Evolutionary conservation across 345 rosid genomes (phyloP).

Genomic region (Arabidopsis suecica): DNA sequence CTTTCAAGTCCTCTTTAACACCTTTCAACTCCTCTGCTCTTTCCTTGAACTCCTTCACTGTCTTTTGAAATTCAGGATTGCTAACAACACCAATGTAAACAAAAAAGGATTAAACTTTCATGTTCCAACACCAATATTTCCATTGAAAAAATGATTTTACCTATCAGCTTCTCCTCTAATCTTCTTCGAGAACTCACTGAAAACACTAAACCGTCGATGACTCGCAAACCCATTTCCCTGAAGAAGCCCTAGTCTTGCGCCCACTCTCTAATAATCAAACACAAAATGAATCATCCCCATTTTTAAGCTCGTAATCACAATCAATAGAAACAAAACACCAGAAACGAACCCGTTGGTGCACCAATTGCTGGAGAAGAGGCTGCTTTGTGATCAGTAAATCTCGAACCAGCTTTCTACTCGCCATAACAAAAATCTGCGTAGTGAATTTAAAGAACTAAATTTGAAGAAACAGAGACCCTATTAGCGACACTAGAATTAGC

Average conservation of each 20-base stretch:
- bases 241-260: conserved; percentile 49
- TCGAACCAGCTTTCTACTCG: conserved; percentile 76
- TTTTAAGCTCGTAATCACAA: conserved; percentile 25
- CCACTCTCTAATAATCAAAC: conserved; percentile 49
- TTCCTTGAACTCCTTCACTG: conserved; percentile 82
- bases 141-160: conserved; percentile 2
- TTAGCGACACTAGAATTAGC: conserved; percentile 17
- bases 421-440: conserved; percentile 54
- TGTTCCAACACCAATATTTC: background rate
- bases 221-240: conserved; percentile 46
- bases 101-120: background rate
- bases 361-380: conserved; percentile 49
- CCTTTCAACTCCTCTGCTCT: conserved; percentile 73
- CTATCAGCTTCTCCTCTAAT: conserved; percentile 72
- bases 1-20: conserved; percentile 73
- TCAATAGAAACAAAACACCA: background rate
- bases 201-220: conserved; percentile 70
- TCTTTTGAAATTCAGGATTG: conserved; percentile 72
- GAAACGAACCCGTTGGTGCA: conserved; percentile 56
- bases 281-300: background rate
- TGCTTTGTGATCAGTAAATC: conserved; percentile 63
- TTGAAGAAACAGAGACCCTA: conserved; percentile 3
- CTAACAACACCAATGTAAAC: conserved; percentile 47
- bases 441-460: background rate
- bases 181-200: conserved; percentile 77